A percentile compares a stretch with the other conserved stretches of the same genome.
These are phyloP conservation scores for Piromyces finnis DNA, from an alignment of 192 early-diverging fungal genomes.

Conservation along the genomic window DNA sequence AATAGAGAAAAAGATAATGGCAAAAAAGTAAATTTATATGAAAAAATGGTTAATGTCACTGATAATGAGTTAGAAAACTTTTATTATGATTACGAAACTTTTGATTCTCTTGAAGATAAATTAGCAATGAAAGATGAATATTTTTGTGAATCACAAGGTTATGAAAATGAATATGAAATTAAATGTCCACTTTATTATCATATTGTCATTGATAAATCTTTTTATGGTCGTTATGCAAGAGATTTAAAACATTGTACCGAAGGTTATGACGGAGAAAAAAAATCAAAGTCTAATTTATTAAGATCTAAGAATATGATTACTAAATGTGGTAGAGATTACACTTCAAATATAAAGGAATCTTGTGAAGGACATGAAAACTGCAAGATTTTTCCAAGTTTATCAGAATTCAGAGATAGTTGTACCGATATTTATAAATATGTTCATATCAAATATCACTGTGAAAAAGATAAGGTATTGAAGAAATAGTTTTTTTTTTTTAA, in stretches of 20 bases:
- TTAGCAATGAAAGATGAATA: not conserved
- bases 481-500: no score
- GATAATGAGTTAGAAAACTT: not conserved
- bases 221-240: not conserved
- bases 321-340: not conserved
- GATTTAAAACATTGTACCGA: not conserved
- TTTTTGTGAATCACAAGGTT: not conserved
- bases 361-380: not conserved
- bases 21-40: not conserved
- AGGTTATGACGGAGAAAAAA: not conserved
- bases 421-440: no score
- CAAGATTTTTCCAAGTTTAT: no score
- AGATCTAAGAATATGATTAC: not conserved
- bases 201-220: not conserved
- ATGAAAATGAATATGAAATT: not conserved
- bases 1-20: not conserved
- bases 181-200: not conserved
- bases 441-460: no score
- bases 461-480: no score
- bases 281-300: no score
- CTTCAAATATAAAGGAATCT: not conserved
- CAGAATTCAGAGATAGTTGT: no score
- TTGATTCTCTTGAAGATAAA: not conserved
- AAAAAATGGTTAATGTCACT: not conserved
- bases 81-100: not conserved